These are phyloP conservation scores for Erythrobasidium hasegawianum DNA, from an alignment of 1,284 basidiomycete species.

Conservation along the genomic window DNA sequence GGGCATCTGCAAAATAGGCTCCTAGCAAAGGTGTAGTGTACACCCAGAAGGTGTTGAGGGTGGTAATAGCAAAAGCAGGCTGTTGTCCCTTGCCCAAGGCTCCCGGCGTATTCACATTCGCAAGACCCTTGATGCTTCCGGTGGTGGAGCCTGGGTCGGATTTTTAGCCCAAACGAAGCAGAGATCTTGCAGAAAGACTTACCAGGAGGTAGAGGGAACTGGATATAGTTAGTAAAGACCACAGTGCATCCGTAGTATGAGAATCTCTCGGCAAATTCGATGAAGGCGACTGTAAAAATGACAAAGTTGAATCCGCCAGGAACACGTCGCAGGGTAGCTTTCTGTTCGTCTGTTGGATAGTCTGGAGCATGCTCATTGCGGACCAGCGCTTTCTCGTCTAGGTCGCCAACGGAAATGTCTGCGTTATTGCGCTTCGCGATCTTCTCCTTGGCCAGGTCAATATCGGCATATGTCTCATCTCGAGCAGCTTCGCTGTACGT, in stretches of 20 bases:
- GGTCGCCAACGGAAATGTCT: not conserved
- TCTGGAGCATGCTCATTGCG: constrained; percentile 7
- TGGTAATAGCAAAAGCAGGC: constrained; percentile 45
- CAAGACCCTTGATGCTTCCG: constrained; percentile 34
- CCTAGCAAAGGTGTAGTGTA: constrained; percentile 46
- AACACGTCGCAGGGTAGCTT: constrained; percentile 25
- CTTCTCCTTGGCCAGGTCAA: constrained; percentile 15
- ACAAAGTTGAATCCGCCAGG: constrained; percentile 17
- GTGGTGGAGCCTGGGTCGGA: too few species aligned
- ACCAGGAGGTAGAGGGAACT: constrained; percentile 44
- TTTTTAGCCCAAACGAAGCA: too few species aligned
- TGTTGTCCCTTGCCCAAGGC: constrained; percentile 56
- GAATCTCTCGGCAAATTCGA: constrained; percentile 28
- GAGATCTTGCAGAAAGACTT: too few species aligned
- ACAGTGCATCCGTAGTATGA: constrained; percentile 43
- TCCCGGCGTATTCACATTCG: constrained; percentile 39
- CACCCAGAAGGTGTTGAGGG: constrained; percentile 43
- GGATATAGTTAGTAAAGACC: constrained; percentile 47
- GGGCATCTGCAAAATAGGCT: constrained; percentile 51
- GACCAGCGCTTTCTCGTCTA: not conserved
- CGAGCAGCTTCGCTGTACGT: constrained; percentile 14
- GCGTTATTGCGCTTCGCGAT: not conserved
- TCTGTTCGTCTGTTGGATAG: constrained; percentile 21
- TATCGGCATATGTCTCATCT: constrained; percentile 9
- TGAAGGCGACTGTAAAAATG: constrained; percentile 27